Base-by-base conservation (phyloP, 345 rosid genomes). In the Erodium maritimum region DNA sequence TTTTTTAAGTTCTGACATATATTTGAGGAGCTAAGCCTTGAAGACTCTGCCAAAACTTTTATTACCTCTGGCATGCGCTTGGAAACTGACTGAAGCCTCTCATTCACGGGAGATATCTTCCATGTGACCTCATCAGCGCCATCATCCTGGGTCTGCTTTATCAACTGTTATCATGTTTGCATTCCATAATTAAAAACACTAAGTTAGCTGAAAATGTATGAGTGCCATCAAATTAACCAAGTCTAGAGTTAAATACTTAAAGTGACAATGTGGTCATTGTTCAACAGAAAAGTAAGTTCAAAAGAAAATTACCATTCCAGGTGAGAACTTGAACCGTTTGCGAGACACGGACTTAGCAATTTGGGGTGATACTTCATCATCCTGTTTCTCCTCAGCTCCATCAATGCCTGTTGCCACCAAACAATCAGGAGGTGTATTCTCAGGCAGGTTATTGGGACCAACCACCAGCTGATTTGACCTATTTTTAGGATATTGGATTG, bases 91-190 rank as follows among this genome's bases (percentile, higher is more conserved):
- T 73, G 80, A 50, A 93, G 87, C 55, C 89, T 83, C 77, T 89
- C 80, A 59, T 82, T 85, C 60, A 93, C 85, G 0, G 99, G 99
- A 75, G 99, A 87, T 66, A 89, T 76, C 83, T 79, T 93, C 99
- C 99, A 93, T 8, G 90, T 85, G 24, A 93, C 70, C 73, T 83
- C 95, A 42, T 83, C 96, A 21, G 73, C 83, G 22, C 82, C 86
- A 63, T 93, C 99, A 69, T 85, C 85, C 69, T 93, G 99, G 71
- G 91, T 93, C 77, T 83, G 99, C 81, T 80, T 82, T 67, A 93
- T 81, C 84, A 89, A 71, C 95, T 87, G 69, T 24, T 59, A 57
- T 52, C 34, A 54, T 50, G 23, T 20, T 42, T 45, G 12, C 5
- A 68, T 45, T 16, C 21, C 7, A 54, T 5, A 63, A 21, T 17